Base-by-base conservation (phyloP, 2,329 filamentous ascomycete species). In the Fusarium mangiferae region DNA sequence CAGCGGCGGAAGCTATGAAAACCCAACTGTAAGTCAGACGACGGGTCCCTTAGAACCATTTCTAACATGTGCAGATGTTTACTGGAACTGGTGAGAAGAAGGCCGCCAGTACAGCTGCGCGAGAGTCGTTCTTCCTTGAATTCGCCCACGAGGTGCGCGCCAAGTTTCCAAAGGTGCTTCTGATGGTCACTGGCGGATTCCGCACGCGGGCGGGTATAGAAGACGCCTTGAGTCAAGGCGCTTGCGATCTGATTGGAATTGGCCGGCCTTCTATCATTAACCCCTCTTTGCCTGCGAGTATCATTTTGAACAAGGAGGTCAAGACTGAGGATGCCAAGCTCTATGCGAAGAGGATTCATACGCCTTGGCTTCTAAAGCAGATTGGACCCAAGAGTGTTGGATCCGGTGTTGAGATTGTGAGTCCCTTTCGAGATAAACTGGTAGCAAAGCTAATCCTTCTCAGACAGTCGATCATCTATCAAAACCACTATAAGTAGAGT, bases 61-160 rank as follows among this genome's bases (percentile, higher is more conserved):
- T 39, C 44, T 58, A 70, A 59, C 36, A 75, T 17, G 0, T 30
- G 12, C 54, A 83, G 77, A 85, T 87, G 82, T 77, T 84, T 38
- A 72, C 69, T 2, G 78, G 75, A 14, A 63, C 75, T 33, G 59
- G 75, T 0, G 46, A 63, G 1, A 52, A 60, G 20, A 66, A 56
- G 7, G 70, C 72, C 0, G 63, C 67, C 1, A 84, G 84, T 11
- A 90, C 89, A 2, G 81, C 82, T 18, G 85, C 85, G 0, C 86
- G 91, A 13, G 91, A 93, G 74, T 90, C 90, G 0, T 93, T 91
- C 83, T 93, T 94, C 81, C 83, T 93, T 3, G 88, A 92, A 51
- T 93, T 93, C 71, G 89, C 90, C 1, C 81, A 83, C n/a, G 82
- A 84, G 14, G 85, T 89, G 39, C 85, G 88, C 35, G 76, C 78